Evolutionary conservation across 441 rosid species (phyloP), one percentile per base, ranked within the genome.

Genomic region (Adansonia rubrostipa): DNA sequence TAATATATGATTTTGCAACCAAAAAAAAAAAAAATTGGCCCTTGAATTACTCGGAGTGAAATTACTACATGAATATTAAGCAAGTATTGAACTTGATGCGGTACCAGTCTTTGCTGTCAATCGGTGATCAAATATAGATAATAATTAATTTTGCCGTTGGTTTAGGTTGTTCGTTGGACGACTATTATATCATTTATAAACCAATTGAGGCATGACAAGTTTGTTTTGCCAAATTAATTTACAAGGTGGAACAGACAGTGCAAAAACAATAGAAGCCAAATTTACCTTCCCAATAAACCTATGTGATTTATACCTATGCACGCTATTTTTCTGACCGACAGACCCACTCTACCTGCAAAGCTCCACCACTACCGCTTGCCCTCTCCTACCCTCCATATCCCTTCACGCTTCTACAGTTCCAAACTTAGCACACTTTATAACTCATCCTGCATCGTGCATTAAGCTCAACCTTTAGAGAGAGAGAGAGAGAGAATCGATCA

Each of bases 231-330:
- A 50, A 10, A 24, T 22, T 60, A 61, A 61, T 20, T 53, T 53
- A 53, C 15, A 58, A 57, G 11, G 6, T 57, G 0, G 62, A 6
- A 57, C 8, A 17, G 28, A 57, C 5, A 19, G 28, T 19, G 9
- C 24, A 36, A 36, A 36, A 36, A 61, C 60, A 71, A 76, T 19
- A 8, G 56, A 57, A 36, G 22, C 62, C 56, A 80, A 44, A 71
- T 71, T 80, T 71, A 63, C 77, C 73, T 71, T 71, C 63, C 80
- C 83, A 36, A 61, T 71, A 54, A 10, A 58, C n/a, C 7, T 64
- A 10, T 17, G 28, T 45, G 75, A 74, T 50, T 60, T 61, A 50
- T 14, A 36, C 51, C n/a, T 50, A 13, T 60, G 47, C 51, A 45
- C 28, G 24, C 60, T 77, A 24, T 77, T 64, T 64, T 47, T 36